Evolutionary conservation across 805 yeast species (phyloP), one percentile per base, ranked within the genome.

Genomic region (Cyberlindnera suaveolens): DNA sequence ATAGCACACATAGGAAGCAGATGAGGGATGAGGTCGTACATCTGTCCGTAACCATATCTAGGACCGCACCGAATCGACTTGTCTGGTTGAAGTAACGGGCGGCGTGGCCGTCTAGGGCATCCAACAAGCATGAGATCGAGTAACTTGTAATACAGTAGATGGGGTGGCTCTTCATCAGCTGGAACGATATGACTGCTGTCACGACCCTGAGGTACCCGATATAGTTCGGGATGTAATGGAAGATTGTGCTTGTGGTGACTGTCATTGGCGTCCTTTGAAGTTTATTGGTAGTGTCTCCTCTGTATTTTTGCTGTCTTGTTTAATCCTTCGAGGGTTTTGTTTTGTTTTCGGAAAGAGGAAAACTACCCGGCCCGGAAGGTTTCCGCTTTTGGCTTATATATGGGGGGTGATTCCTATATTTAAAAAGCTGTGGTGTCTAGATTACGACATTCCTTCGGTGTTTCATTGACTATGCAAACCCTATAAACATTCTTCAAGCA

Each of bases 11-110:
- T 45, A 93, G 71, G 63, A 77, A 93, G 62, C 95, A 89, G 53
- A 93, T 80, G 57, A 93, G 74, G n/a, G 96, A 84, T 13, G 95
- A 78, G 0, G 99, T 93, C 13, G 99, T 90, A 62, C 97, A 93
- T 60, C 99, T 75, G 63, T 93, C 99, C 16, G 99, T 91, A 29
- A 93, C 97, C 99, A 93, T 93, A 65, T 93, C 99, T 54, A 93
- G 74, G 17, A 95, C 96, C 16, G 99, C 98, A 31, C 99, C 99
- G 53, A 88, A 87, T 52, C 78, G 76, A 29, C 97, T 86, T 14
- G 96, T 83, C 64, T 93, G 99, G 61, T 85, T 78, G 62, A 73
- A 87, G 56, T 75, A 75, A 50, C 99, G 75, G 5, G 99, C 99
- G 44, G 96, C 95, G 43, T 83, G 80, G 4, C 99, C 99, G 62